Percentiles rank a stretch among this genome's conserved stretches.
Conservation (phyloP, 1,284 basidiomycete genomes). For the Mycena citricolor region DNA sequence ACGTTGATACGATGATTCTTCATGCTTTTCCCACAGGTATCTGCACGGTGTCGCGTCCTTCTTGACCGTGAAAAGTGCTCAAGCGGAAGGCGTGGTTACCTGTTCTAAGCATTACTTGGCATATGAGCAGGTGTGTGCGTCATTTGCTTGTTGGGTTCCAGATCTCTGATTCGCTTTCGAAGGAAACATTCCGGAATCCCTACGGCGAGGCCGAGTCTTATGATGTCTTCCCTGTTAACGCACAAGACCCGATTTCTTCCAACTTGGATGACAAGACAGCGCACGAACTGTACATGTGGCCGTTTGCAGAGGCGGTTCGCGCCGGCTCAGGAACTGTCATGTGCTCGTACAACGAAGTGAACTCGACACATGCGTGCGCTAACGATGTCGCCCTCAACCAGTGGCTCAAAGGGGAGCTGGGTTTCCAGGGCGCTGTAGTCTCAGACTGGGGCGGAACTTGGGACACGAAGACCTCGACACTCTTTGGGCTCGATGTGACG, state of each 20-base stretch:
- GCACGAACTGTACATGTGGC: constrained; percentile 42
- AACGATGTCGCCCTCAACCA: constrained; percentile 48
- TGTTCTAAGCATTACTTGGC: constrained; percentile 36
- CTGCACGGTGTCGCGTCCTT: constrained; percentile 43
- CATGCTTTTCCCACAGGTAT: constrained; percentile 37
- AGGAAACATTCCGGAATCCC: constrained; percentile 20
- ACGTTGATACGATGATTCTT: too few species aligned
- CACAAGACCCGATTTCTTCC: constrained; percentile 29
- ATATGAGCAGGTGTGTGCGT: constrained; percentile 10
- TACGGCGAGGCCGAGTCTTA: too few species aligned
- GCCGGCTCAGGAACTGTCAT: constrained; percentile 43
- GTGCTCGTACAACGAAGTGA: constrained; percentile 47
- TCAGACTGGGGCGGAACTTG: constrained; percentile 23
- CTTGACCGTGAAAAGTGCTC: constrained; percentile 45
- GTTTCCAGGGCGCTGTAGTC: constrained; percentile 29
- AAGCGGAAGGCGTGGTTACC: constrained; percentile 44
- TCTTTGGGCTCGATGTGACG: constrained; percentile 16
- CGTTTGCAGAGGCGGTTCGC: constrained; percentile 44
- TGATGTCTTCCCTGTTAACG: constrained; percentile 18
- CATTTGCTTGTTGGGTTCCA: too few species aligned
- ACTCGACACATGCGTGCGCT: constrained; percentile 50
- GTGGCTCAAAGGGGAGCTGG: constrained; percentile 47
- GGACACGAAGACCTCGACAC: constrained; percentile 9
- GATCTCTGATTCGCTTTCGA: neutral
- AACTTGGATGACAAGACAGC: constrained; percentile 48